Evolutionary conservation across 1,284 basidiomycete genomes (phyloP), one percentile per base, ranked within the genome.

Genomic region (Phellinidium pouzarii): DNA sequence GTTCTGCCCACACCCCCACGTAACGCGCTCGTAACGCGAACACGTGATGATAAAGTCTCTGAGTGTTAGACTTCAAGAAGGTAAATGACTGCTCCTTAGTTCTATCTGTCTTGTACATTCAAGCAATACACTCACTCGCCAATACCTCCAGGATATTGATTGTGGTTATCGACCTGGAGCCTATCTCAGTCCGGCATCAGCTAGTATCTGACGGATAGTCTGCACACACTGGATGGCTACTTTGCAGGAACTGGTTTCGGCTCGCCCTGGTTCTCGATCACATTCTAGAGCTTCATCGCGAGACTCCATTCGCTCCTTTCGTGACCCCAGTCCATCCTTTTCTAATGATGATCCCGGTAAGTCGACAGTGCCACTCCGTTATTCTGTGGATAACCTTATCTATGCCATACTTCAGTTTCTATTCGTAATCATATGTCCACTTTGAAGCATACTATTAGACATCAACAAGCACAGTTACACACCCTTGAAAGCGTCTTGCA

Each of bases 341-440:
- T 71, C 73, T 5, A 56, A 75, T 45, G 79, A 81, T 68, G 78
- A 81, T 61, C 73, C 80, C 66, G 78, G 84, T 84, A 67, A 58
- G 70, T 62, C n/a, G 3, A 45, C 23, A 58, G n/a, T 17, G 19
- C 26, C 31, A n/a, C 20, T 37, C 26, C 19, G 14, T 11, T 26
- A 11, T 26, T 20, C 11, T n/a, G 22, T 19, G 20, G 25, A 19
- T 17, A 20, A 31, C n/a, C n/a, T 22, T 20, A 25, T 25, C 3
- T 23, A n/a, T n/a, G n/a, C n/a, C n/a, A n/a, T n/a, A n/a, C 23
- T 60, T 41, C 59, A 87, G 84, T 87, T 62, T 75, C 79, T 58
- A 71, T 87, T 54, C 78, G 84, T 54, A 80, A 76, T 58, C 84
- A 88, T 58, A 82, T 89, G 66, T 86, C 84, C 56, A 80, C 80